Evolutionary conservation across 441 rosid species (phyloP), one percentile per base, ranked within the genome.

Genomic region (Populus hybrid): DNA sequence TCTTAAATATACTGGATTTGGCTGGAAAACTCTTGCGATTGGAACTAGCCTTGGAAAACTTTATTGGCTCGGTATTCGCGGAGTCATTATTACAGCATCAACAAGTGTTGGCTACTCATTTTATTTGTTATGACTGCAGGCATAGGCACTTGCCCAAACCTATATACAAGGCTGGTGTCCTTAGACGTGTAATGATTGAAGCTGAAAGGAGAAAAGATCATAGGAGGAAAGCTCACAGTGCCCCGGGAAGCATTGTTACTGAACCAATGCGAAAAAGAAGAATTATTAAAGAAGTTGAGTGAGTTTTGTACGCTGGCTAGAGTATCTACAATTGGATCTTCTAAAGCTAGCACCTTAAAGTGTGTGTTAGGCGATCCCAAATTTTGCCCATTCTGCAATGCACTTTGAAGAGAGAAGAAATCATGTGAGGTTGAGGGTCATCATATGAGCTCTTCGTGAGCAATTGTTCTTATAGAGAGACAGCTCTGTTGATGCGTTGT

Each of bases 131-230:
- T 66, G 23, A 61, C 74, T 64, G 53, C 93, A 95, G 99, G 88
- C 94, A 96, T 80, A 91, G 94, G 83, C 98, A 93, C 82, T 84
- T 94, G 85, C 98, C 98, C 0, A 94, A 87, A 82, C 88, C 98
- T 72, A 89, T 96, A 86, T 91, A 82, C 88, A 93, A 88, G 87
- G 98, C 98, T 10, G 81, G 78, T 33, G 69, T 50, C 18, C 77
- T 87, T 9, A 81, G 85, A 20, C 88, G 93, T 70, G 82, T 88
- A 0, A 77, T 88, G 83, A 84, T 78, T 26, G 96, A 93, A 35
- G 88, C 97, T 1, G 88, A 89, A 82, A n/a, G 85, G 80, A 90
- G 82, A 85, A 96, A 94, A 88, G 92, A 87, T 20, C 90, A 87
- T 24, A 88, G 90, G 74, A 89, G 91, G 79, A 94, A 86, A 88